Evolutionary conservation across 805 yeast species (phyloP), one percentile per base, ranked within the genome.

Genomic region (Metschnikowia vanudenii): DNA sequence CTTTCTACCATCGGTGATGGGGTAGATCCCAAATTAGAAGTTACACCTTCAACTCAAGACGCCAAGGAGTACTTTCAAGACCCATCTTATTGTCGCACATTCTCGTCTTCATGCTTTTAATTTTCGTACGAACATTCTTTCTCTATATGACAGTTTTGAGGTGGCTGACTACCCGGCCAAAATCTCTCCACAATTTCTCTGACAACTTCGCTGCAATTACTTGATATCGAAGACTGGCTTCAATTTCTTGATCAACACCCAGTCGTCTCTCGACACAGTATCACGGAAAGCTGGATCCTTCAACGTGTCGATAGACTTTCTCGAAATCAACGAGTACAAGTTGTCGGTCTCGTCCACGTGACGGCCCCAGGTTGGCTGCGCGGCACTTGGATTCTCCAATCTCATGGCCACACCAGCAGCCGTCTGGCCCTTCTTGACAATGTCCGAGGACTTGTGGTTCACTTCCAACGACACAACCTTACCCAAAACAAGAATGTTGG

Each of bases 401-500:
- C 99, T 84, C 86, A 94, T 88, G 52, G 99, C 99, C 53, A 92
- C 98, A 80, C 99, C 99, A 22, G 96, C 97, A 58, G 86, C 80
- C 11, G 98, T 88, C 70, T 88, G 96, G 38, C 97, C 97, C 78
- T 88, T 94, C 74, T 89, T 87, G 39, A 91, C 96, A 26, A 74
- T 68, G 46, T 80, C 87, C 24, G 75, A 77, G 30, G 96, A 72
- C 69, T 88, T 88, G 74, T 94, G 99, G 71, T 92, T 95, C 43
- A 94, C 96, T 73, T 94, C 98, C 66, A 94, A 75, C n/a, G 97
- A 88, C 16, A 75, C 82, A 45, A 94, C 97, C 61, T 80, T 85
- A 69, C 99, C 99, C 48, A 94, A 74, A 49, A 89, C 74, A 57
- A 85, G 73, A 44, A 85, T 75, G 54, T 76, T 82, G 51, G 79